Percentiles rank a stretch among this genome's conserved stretches.
These are phyloP conservation scores for Xylaria sp. DNA, from an alignment of 495 filamentous ascomycete genomes.

Conservation along the genomic window DNA sequence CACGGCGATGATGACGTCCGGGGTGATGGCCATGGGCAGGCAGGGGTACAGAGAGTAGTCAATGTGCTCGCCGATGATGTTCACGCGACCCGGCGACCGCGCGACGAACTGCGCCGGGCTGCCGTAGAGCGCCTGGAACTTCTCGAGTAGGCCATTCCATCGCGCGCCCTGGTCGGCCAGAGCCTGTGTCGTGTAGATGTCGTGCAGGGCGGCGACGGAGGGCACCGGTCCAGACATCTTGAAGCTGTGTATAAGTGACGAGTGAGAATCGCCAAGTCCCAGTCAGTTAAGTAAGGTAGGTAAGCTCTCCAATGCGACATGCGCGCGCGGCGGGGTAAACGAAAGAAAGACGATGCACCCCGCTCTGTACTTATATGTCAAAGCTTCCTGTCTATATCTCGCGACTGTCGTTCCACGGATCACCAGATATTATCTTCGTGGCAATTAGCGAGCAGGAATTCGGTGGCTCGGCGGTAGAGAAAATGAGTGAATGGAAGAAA, in stretches of 20 bases:
- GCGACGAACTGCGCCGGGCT: slow-evolving; percentile 80
- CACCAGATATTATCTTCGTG: background rate
- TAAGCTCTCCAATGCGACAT: slow-evolving; percentile 6
- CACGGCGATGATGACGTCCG: slow-evolving; percentile 89
- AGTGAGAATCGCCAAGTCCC: background rate
- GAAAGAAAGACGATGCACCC: background rate
- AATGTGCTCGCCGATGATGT: slow-evolving; percentile 99
- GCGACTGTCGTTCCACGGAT: background rate
- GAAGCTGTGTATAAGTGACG: background rate
- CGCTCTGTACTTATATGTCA: slow-evolving; percentile 6
- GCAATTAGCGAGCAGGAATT: background rate
- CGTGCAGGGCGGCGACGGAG: slow-evolving; percentile 62
- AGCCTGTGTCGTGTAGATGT: slow-evolving; percentile 73
- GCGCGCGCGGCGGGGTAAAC: background rate
- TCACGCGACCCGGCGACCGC: slow-evolving; percentile 90
- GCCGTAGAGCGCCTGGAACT: slow-evolving; percentile 77
- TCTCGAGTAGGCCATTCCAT: slow-evolving; percentile 73
- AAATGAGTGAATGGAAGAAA: background rate
- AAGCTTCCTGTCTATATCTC: background rate
- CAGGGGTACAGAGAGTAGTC: slow-evolving; percentile 98
- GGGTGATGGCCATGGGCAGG: slow-evolving; percentile 91
- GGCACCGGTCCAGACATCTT: slow-evolving; percentile 66
- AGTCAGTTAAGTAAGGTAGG: too few relatives aligned
- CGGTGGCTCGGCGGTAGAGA: background rate
- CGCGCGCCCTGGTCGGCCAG: slow-evolving; percentile 63